Base-by-base conservation (phyloP, 768 basidiomycete species). In the Hemileccinum rubropunctum region DNA sequence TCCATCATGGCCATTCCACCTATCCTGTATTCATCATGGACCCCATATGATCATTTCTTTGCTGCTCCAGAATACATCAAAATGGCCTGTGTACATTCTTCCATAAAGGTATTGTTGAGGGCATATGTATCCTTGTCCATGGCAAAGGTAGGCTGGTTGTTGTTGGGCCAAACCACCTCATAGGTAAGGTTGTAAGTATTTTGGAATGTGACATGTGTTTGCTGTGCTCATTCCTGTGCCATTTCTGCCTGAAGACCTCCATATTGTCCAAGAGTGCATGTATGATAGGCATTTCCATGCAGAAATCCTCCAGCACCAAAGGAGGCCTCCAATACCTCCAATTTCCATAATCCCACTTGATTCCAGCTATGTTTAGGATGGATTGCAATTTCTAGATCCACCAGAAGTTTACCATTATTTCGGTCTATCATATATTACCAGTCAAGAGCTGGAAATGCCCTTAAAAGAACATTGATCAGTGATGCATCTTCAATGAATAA, bases 171-270 rank as follows among this genome's bases (percentile, higher is more conserved):
- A n/a, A n/a, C n/a, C n/a, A n/a, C n/a, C n/a, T n/a, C n/a, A n/a
- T n/a, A n/a, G n/a, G n/a, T n/a, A n/a, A n/a, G 52, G 7, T 60
- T 60, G 48, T 62, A 62, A 4, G 54, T 41, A 23, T 21, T 59
- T 23, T 37, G 8, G 39, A 60, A 62, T 1, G 45, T 26, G 2
- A 58, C 9, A 14, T 62, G 59, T 0, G 46, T 55, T 2, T 53
- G 50, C 1, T 34, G 35, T 0, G 20, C 49, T 33, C 39, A 15
- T 6, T 57, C 46, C 23, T 53, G 28, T 11, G 27, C 6, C 50
- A 60, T 62, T 11, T 56, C n/a, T n/a, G n/a, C n/a, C n/a, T n/a
- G n/a, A n/a, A n/a, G n/a, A n/a, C n/a, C n/a, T n/a, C n/a, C n/a
- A 48, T 60, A 56, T 1, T 26, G n/a, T 3, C 28, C 11, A 2